Conservation (phyloP, 106 monocot genomes). For the Dendrobium catenatum region DNA sequence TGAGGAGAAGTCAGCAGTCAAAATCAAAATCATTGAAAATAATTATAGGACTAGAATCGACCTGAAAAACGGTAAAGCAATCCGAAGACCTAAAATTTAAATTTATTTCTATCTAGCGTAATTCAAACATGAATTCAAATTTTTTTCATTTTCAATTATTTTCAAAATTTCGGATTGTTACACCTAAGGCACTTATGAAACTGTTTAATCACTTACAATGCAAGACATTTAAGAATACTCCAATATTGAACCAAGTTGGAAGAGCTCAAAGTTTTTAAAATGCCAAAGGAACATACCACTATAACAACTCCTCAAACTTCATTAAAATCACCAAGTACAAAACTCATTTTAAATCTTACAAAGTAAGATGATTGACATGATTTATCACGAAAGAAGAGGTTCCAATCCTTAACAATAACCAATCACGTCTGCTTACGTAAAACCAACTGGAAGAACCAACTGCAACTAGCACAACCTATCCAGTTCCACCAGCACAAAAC, state of each 20-base stretch:
- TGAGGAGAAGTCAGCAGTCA: too few relatives aligned
- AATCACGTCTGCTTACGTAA: neutral
- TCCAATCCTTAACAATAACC: neutral
- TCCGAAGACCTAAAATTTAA: too few relatives aligned
- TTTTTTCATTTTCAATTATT: too few relatives aligned
- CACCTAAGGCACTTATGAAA: neutral
- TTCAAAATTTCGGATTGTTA: too few relatives aligned
- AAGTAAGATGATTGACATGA: neutral
- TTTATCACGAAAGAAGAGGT: neutral
- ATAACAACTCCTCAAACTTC: neutral
- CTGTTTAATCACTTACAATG: neutral
- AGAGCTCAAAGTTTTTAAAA: neutral
- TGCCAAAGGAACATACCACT: neutral
- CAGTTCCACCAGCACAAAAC: neutral
- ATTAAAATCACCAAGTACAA: neutral
- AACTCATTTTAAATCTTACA: neutral
- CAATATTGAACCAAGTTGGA: neutral
- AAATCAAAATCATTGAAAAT: too few relatives aligned
- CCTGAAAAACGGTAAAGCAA: too few relatives aligned
- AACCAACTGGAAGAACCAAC: neutral
- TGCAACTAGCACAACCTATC: neutral
- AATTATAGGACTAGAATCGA: too few relatives aligned
- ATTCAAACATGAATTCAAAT: too few relatives aligned
- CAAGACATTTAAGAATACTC: neutral
- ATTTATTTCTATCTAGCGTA: too few relatives aligned